Evolutionary conservation across 441 rosid genomes (phyloP).

Genomic region (Corymbia calophylla): DNA sequence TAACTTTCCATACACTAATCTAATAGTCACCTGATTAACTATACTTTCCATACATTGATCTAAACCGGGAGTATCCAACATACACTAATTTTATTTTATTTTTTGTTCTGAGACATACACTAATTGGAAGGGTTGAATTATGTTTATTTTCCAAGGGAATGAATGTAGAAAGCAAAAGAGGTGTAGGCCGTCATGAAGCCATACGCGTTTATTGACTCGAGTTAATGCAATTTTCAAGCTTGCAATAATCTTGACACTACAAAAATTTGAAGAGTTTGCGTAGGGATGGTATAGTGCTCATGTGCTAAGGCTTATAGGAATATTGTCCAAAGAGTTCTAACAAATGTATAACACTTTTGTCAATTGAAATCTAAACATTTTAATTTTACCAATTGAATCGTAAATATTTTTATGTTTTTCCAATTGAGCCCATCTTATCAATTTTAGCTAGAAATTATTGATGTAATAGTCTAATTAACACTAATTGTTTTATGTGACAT

Average conservation of each 20-base stretch:
- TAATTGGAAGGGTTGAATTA: neutral
- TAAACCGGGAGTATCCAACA: too few relatives aligned
- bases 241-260: neutral
- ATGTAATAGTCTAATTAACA: accelerated
- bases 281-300: neutral
- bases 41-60: neutral
- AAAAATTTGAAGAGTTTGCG: neutral
- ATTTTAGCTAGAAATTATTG: accelerated
- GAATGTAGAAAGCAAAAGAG: neutral
- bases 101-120: too few relatives aligned
- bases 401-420: too few relatives aligned
- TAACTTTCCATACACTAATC: neutral
- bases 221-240: neutral
- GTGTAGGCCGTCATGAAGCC: neutral
- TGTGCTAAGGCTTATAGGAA: neutral
- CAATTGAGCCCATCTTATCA: too few relatives aligned
- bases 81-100: too few relatives aligned
- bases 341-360: too few relatives aligned
- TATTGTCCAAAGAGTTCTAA: too few relatives aligned
- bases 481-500: too few relatives aligned
- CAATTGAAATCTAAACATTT: accelerated
- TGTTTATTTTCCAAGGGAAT: neutral
- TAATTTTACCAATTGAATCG: too few relatives aligned
- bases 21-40: neutral
- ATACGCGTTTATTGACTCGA: neutral